These are phyloP conservation scores for Candida piceae DNA, from an alignment of 805 yeast species.

Conservation along the genomic window DNA sequence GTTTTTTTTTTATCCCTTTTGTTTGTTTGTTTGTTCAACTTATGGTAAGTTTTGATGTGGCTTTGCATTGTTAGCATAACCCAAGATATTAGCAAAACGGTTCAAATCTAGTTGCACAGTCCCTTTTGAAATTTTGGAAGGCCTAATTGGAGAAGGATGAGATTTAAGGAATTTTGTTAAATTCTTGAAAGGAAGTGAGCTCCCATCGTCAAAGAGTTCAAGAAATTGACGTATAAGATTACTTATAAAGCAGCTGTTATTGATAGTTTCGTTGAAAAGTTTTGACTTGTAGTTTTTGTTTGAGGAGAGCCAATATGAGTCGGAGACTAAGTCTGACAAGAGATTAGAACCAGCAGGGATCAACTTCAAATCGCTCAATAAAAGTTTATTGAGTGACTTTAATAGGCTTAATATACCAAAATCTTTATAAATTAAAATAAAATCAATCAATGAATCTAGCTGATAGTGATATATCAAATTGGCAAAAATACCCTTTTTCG, in stretches of 20 bases:
- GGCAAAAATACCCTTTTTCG: too few relatives aligned
- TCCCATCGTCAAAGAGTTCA: constrained; percentile 30
- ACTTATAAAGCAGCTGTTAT: too few relatives aligned
- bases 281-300: too few relatives aligned
- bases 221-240: constrained; percentile 29
- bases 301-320: too few relatives aligned
- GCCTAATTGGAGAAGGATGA: constrained; percentile 31
- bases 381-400: constrained; percentile 29
- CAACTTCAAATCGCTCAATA: constrained; percentile 31
- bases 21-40: too few relatives aligned
- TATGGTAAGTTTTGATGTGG: too few relatives aligned
- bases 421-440: constrained; percentile 25
- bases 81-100: constrained; percentile 11
- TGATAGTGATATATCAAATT: constrained; percentile 13
- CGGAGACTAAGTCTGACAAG: constrained; percentile 20
- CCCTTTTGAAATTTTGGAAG: constrained; percentile 29
- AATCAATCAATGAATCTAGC: constrained; percentile 16
- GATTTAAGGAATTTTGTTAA: constrained; percentile 24
- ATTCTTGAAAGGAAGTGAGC: constrained; percentile 22
- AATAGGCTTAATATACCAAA: constrained; percentile 39
- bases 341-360: constrained; percentile 20
- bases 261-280: too few relatives aligned
- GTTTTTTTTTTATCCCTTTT: too few relatives aligned
- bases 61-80: too few relatives aligned
- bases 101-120: constrained; percentile 18